A percentile compares a stretch with the other conserved stretches of the same genome.
phyloP scores from a whole-genome alignment of 805 yeast genomes.

The Candida boidinii region DNA sequence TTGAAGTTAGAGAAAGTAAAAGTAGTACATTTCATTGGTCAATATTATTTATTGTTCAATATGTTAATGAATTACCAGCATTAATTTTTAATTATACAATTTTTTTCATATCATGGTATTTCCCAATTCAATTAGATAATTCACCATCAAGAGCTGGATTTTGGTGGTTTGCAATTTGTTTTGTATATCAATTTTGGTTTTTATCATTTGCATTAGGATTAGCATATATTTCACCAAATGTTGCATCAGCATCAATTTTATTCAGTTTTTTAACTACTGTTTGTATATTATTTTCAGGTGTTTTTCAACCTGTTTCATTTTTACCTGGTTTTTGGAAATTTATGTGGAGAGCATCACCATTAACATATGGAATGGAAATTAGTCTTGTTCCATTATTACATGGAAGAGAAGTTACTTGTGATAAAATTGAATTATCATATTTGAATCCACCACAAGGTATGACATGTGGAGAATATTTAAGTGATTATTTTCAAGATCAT shows the following conservation, averaged over 20 bases:
- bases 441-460: slow-evolving; percentile 48
- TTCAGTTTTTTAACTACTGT: slow-evolving; percentile 48
- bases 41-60: slow-evolving; percentile 43
- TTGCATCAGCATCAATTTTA: slow-evolving; percentile 58
- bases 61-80: slow-evolving; percentile 54
- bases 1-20: slow-evolving; percentile 61
- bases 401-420: slow-evolving; percentile 42
- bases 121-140: slow-evolving; percentile 26
- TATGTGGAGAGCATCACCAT: slow-evolving; percentile 69
- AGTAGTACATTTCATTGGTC: slow-evolving; percentile 74
- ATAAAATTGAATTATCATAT: slow-evolving; percentile 36
- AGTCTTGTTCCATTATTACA: slow-evolving; percentile 43
- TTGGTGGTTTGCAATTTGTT: slow-evolving; percentile 26
- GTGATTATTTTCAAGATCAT: slow-evolving; percentile 23
- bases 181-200: slow-evolving; percentile 37
- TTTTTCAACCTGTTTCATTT: slow-evolving; percentile 42
- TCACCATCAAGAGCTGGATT: slow-evolving; percentile 37
- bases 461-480: slow-evolving; percentile 56
- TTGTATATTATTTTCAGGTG: slow-evolving; percentile 61
- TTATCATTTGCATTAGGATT: slow-evolving; percentile 46
- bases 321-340: slow-evolving; percentile 84
- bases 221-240: slow-evolving; percentile 52
- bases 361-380: slow-evolving; percentile 56
- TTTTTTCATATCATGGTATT: slow-evolving; percentile 31
- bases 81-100: slow-evolving; percentile 39